phyloP scores from a whole-genome alignment of 2,329 filamentous ascomycete species.

The Diaporthe capsici region DNA sequence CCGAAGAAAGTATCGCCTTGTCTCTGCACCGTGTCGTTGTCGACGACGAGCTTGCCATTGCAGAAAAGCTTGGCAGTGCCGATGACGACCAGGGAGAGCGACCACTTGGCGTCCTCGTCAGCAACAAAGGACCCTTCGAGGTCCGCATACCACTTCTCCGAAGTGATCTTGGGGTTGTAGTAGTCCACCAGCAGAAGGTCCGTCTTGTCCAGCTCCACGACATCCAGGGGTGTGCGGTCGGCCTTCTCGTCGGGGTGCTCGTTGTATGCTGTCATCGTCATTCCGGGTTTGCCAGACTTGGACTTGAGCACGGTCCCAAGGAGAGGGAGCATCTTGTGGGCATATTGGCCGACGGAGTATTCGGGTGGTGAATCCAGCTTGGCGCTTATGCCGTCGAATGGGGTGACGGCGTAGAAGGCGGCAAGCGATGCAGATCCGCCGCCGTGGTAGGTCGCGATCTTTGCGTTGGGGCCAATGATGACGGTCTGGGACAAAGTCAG shows the following conservation, averaged over 20 bases:
- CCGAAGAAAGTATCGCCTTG: constrained; percentile 72
- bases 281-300: constrained; percentile 66
- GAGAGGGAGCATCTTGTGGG: constrained; percentile 74
- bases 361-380: constrained; percentile 60
- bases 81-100: constrained; percentile 76
- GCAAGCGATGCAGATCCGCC: constrained; percentile 74
- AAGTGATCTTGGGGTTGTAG: constrained; percentile 66
- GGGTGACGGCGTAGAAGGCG: constrained; percentile 78
- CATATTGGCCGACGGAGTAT: constrained; percentile 74
- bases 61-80: constrained; percentile 77
- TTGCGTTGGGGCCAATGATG: constrained; percentile 71
- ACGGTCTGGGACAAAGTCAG: constrained; percentile 56
- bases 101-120: constrained; percentile 72
- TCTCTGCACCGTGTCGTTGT: constrained; percentile 75
- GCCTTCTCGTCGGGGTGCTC: constrained; percentile 63
- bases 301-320: constrained; percentile 68
- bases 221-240: constrained; percentile 65
- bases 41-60: constrained; percentile 73
- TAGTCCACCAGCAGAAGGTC: constrained; percentile 66
- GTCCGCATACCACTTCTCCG: constrained; percentile 69
- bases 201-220: constrained; percentile 62
- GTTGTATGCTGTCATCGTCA: constrained; percentile 74
- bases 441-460: constrained; percentile 70
- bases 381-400: constrained; percentile 77
- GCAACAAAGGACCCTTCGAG: constrained; percentile 73